Base-by-base conservation (phyloP, 2,329 filamentous ascomycete species). In the Ophiocordyceps polyrhachis-furcata region DNA sequence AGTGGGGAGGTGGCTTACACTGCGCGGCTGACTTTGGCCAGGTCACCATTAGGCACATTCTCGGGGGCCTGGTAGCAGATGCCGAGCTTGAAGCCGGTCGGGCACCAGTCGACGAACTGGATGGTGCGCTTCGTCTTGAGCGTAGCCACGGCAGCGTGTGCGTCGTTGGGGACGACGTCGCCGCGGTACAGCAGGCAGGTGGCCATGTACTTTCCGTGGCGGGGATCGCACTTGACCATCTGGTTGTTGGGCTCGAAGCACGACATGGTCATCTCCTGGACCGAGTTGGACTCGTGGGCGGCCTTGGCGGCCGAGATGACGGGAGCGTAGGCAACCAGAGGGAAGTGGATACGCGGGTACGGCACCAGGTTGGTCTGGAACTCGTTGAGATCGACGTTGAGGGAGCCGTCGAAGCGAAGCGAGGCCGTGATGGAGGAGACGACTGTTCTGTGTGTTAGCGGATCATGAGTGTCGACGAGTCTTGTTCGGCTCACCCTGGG, bases 181-280 rank as follows among this genome's bases (percentile, higher is more conserved):
- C 89, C 91, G 64, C 89, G 89, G 79, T 98, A 98, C 64, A 98
- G 73, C 69, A 98, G 69, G 68, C 88, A 95, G 58, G 88, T 95
- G 53, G 89, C 89, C 89, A 98, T 98, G 79, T 98, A 98, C 77
- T 98, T 98, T 69, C 89, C 89, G 67, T 93, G 88, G 61, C 88
- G 87, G 56, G 89, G 89, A 65, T 98, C 91, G 63, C 89, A 98
- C 77, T 94, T 94, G 65, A 98, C 89, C 89, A 98, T 98, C 81
- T 98, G 89, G 80, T 94, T 95, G 80, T 95, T 84, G 57, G 89
- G 87, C 79, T 98, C 89, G 72, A 98, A 98, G 81, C 89, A 96
- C 54, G 85, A 85, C 80, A 89, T 93, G 67, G 86, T 93, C 73
- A 96, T 95, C 74, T 96, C 91, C 69, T 87, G 83, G 53, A 96